Conservation (phyloP, 768 basidiomycete species). For the Fomitopsis serialis region DNA sequence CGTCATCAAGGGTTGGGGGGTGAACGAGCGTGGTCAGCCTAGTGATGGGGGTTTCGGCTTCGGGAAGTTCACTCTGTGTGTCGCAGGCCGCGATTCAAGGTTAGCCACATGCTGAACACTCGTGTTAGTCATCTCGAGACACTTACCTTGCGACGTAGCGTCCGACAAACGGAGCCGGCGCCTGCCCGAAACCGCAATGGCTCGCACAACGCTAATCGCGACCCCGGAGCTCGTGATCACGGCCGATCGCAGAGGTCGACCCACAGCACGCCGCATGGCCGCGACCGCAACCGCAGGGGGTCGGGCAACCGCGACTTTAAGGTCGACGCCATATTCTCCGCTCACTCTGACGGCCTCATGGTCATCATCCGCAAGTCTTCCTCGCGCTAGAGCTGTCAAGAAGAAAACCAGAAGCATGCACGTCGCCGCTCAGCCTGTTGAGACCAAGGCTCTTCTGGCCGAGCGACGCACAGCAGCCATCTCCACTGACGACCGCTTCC, state of each 20-base stretch:
- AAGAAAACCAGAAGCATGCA: background rate
- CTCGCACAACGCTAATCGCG: slow-evolving; percentile 4
- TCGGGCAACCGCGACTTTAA: slow-evolving; percentile 26
- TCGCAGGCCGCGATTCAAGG: slow-evolving; percentile 61
- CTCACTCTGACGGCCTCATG: slow-evolving; percentile 80
- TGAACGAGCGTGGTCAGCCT: slow-evolving; percentile 78
- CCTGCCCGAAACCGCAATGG: slow-evolving; percentile 27
- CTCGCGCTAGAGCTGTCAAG: background rate
- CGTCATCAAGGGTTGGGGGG: slow-evolving; percentile 77
- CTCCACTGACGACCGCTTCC: background rate
- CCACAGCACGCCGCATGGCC: slow-evolving; percentile 6
- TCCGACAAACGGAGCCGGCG: slow-evolving; percentile 21
- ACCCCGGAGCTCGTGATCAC: slow-evolving; percentile 6
- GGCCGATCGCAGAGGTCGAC: background rate
- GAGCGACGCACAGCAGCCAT: background rate
- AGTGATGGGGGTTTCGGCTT: slow-evolving; percentile 84
- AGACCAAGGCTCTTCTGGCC: background rate
- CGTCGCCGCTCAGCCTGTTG: background rate
- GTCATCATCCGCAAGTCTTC: slow-evolving; percentile 54
- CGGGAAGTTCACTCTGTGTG: slow-evolving; percentile 57
- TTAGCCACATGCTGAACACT: slow-evolving; percentile 20
- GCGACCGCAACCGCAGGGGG: slow-evolving; percentile 2
- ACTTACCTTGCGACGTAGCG: slow-evolving; percentile 6
- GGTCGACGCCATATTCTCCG: slow-evolving; percentile 81
- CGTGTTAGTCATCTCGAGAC: background rate